Base-by-base conservation (phyloP, 139 green algal species). In the Eudorina sp. region DNA sequence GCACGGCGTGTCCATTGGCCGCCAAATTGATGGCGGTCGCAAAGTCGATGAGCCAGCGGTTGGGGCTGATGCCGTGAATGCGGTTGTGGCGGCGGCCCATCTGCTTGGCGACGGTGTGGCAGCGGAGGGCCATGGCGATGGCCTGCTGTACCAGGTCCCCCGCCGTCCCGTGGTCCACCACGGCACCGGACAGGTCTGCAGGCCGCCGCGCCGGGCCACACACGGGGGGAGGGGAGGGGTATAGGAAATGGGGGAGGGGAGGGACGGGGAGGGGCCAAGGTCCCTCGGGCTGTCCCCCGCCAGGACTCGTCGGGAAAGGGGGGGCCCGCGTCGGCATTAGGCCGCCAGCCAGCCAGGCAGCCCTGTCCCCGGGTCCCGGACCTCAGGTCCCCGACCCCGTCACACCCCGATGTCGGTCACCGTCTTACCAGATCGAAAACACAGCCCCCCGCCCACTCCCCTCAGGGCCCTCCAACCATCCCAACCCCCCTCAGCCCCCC, bases 121-220 rank as follows among this genome's bases (percentile, higher is more conserved):
- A 92, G 38, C 88, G 34, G 58, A 93, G 46, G 8, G 66, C 38
- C 16, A 89, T 91, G n/a, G 90, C 75, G 16, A 94, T 40, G 0
- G 92, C 92, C 87, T 95, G 91, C 23, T 91, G 88, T n/a, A 95
- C 88, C n/a, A 95, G 91, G 13, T 84, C 78, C 0, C 64, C 46
- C 0, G 90, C 62, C 5, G 68, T 86, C 46, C 93, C 93, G 79
- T 95, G 93, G 40, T 93, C 89, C 11, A 95, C 88, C 5, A 85
- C 91, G 0, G 93, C 93, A 0, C 23, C 16, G 0, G 38, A 23
- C 40, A 95, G 68, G 53, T 60, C 73, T 83, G 45, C 31, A 66
- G 70, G 66, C 2, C n/a, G n/a, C n/a, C n/a, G n/a, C n/a, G 29
- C 16, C 25, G 70, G 1, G 41, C 27, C 40, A n/a, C 11, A 18